Conservation (phyloP, 2,329 filamentous ascomycete genomes). For the Apiospora rasikravindrae region DNA sequence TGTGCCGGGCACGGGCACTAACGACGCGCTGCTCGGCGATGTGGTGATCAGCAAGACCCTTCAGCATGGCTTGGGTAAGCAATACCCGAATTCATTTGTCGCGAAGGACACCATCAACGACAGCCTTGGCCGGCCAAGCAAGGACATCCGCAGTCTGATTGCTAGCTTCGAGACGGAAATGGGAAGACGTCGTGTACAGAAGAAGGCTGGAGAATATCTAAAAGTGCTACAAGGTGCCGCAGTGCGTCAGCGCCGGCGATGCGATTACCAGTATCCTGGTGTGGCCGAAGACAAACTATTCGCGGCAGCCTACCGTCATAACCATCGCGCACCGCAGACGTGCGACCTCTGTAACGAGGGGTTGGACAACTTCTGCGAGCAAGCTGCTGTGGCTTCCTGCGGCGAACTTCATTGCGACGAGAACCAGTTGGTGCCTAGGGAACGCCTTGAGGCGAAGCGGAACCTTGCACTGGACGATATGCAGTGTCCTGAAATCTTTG, state of each 20-base stretch:
- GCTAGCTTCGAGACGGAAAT: conserved; percentile 22
- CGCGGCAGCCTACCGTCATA: conserved; percentile 24
- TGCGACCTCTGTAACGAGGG: conserved; percentile 6
- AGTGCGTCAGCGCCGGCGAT: background rate
- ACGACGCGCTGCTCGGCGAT: conserved; percentile 33
- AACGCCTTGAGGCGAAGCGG: conserved; percentile 19
- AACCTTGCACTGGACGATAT: background rate
- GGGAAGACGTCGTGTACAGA: conserved; percentile 20
- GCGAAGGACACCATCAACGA: conserved; percentile 27
- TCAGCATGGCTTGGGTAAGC: conserved; percentile 31
- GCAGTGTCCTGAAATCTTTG: conserved; percentile 20
- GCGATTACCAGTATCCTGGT: conserved; percentile 25
- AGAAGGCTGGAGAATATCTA: conserved; percentile 18
- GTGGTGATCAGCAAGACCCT: conserved; percentile 32
- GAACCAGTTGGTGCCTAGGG: conserved; percentile 20
- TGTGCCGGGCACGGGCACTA: conserved; percentile 22
- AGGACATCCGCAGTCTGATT: conserved; percentile 25
- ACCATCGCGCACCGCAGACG: background rate
- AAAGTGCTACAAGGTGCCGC: conserved; percentile 12
- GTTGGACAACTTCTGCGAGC: background rate
- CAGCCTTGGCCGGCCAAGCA: conserved; percentile 25
- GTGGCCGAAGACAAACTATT: conserved; percentile 27
- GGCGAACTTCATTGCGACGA: conserved; percentile 24
- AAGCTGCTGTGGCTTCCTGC: conserved; percentile 15
- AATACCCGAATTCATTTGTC: conserved; percentile 27